Evolutionary conservation across 495 filamentous ascomycete genomes (phyloP), one percentile per base, ranked within the genome.

Genomic region (Aspergillus coremiiformis): DNA sequence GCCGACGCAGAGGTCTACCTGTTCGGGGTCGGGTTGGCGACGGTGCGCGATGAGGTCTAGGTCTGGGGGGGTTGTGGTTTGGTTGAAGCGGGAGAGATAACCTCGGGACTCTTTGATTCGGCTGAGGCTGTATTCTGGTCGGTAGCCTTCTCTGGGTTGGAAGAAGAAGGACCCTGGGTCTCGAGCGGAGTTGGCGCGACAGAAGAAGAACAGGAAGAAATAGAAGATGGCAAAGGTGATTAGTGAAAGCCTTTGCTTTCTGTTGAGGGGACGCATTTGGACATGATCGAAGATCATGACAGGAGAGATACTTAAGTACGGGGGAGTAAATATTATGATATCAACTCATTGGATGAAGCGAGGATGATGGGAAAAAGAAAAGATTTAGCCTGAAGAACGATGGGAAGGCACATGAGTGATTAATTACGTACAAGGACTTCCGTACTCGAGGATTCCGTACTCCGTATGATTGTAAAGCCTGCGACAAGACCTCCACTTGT

Each of bases 1-100:
- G 1, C 64, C 66, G 22, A 72, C 54, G 37, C 69, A 72, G 47
- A 69, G 61, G 12, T 55, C 41, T 19, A 39, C 58, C 49, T 52
- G 42, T 46, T 55, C 17, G 20, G 27, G 6, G 8, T 57, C 30
- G 19, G 47, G 44, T 26, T 56, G 42, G 26, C 12, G 42, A 14
- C 41, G 46, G 22, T 41, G 33, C 5, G 42, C 27, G 48, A 20
- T 12, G 35, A 35, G 24, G 23, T 45, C 10, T 19, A n/a, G n/a
- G n/a, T n/a, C n/a, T n/a, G 42, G 21, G 26, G 27, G 32, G n/a
- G 35, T 43, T 21, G 23, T 32, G 1, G 52, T 54, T 9, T 60
- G 52, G n/a, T 63, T 63, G 35, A 46, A 58, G 9, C 52, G 39
- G 21, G 57, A 50, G 5, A 65, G 52, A 37, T 48, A 66, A 0